phyloP scores from a whole-genome alignment of 2,329 filamentous ascomycete genomes.

The Fusarium keratoplasticum region DNA sequence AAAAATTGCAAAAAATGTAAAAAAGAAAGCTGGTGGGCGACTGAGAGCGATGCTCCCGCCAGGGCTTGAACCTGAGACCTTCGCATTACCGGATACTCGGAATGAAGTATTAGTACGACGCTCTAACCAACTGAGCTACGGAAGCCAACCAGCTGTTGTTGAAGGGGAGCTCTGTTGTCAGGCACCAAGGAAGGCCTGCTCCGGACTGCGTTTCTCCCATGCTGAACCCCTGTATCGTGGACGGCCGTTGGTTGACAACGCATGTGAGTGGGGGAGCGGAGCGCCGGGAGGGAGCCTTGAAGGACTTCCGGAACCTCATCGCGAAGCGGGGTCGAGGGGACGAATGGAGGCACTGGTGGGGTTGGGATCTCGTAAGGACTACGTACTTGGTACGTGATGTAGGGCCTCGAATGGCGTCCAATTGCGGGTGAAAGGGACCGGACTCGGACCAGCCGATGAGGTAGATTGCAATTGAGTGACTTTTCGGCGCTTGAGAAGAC shows the following conservation, averaged over 20 bases:
- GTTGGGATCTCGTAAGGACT: constrained; percentile 23
- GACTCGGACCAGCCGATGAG: neutral
- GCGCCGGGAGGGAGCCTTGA: constrained; percentile 7
- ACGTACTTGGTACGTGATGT: neutral
- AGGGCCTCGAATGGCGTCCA: constrained; percentile 1
- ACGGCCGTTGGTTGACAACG: constrained; percentile 3
- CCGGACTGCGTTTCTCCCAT: neutral
- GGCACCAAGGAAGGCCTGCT: neutral
- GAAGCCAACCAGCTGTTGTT: constrained; percentile 40
- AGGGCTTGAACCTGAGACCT: constrained; percentile 47
- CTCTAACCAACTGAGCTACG: constrained; percentile 48
- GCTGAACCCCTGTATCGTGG: neutral
- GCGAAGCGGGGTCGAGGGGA: constrained; percentile 21
- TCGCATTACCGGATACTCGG: constrained; percentile 39
- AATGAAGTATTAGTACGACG: constrained; percentile 45
- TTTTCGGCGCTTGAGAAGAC: neutral
- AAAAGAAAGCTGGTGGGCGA: constrained; percentile 28
- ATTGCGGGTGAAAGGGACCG: neutral
- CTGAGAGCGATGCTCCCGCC: constrained; percentile 40
- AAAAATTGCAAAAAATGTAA: neutral
- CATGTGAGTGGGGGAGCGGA: constrained; percentile 13
- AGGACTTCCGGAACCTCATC: constrained; percentile 18
- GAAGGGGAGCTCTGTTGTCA: rapidly evolving
- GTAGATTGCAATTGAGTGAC: constrained; percentile 12
- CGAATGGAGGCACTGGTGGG: constrained; percentile 20